These are phyloP conservation scores for Scleroderma citrinum DNA, from an alignment of 768 basidiomycete species.

Conservation along the genomic window DNA sequence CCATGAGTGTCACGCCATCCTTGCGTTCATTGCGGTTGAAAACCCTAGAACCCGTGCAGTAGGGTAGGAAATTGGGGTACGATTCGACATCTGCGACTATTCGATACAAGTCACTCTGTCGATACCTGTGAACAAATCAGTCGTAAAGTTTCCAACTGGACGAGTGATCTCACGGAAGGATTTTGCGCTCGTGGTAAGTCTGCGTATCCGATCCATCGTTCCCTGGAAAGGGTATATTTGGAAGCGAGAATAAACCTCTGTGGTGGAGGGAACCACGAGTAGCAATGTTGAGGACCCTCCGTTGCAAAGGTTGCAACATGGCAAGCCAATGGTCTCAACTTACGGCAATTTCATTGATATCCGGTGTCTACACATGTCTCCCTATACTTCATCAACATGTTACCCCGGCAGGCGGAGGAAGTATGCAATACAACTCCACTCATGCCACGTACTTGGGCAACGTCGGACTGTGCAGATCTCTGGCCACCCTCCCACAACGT, in stretches of 20 bases:
- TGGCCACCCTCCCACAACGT: too few species aligned
- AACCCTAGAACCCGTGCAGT: slow-evolving; percentile 71
- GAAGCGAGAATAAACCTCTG: slow-evolving; percentile 45
- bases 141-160: background rate
- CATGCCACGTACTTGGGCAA: too few species aligned
- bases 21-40: slow-evolving; percentile 30
- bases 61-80: slow-evolving; percentile 85
- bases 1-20: slow-evolving; percentile 45
- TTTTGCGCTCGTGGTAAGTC: slow-evolving; percentile 75
- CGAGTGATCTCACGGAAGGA: slow-evolving; percentile 70
- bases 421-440: too few species aligned
- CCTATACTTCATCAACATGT: too few species aligned
- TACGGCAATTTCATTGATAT: too few species aligned
- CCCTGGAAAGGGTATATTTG: slow-evolving; percentile 37
- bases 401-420: too few species aligned
- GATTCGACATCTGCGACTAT: slow-evolving; percentile 85
- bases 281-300: slow-evolving; percentile 1
- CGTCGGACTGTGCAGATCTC: too few species aligned
- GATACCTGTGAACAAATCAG: slow-evolving; percentile 51
- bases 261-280: slow-evolving; percentile 1
- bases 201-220: slow-evolving; percentile 37
- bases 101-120: slow-evolving; percentile 69
- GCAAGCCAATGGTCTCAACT: too few species aligned
- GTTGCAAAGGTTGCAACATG: slow-evolving; percentile 16
- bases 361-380: too few species aligned